These are phyloP conservation scores for Exophiala sideris DNA, from an alignment of 2,329 filamentous ascomycete genomes.

Conservation along the genomic window DNA sequence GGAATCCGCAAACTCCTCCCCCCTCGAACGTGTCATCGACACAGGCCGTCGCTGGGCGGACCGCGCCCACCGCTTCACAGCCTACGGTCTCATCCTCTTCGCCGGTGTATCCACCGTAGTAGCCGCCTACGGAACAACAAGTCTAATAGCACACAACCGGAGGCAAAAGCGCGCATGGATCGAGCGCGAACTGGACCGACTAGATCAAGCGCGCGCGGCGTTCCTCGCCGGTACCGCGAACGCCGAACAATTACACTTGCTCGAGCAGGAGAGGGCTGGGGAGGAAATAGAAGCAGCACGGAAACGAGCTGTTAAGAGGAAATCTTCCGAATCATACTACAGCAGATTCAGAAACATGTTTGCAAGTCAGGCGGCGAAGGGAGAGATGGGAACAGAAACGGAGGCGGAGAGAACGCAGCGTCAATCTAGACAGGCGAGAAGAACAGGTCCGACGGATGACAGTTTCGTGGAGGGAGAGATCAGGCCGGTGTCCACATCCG, in stretches of 20 bases:
- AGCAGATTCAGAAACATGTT: conserved; percentile 21
- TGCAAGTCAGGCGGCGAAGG: conserved; percentile 14
- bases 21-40: conserved; percentile 53
- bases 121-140: conserved; percentile 62
- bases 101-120: conserved; percentile 58
- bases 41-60: conserved; percentile 57
- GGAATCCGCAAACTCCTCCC: conserved; percentile 56
- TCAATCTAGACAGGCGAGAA: conserved; percentile 14
- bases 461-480: conserved; percentile 18
- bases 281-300: conserved; percentile 43
- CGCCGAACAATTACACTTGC: conserved; percentile 41
- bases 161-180: conserved; percentile 62
- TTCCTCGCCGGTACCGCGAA: conserved; percentile 40
- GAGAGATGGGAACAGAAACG: conserved; percentile 23
- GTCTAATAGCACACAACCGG: conserved; percentile 66
- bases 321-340: conserved; percentile 35
- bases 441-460: conserved; percentile 1
- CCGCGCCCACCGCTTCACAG: conserved; percentile 58
- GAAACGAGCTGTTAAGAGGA: conserved; percentile 39
- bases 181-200: conserved; percentile 44
- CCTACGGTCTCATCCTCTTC: conserved; percentile 58
- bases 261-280: conserved; percentile 44
- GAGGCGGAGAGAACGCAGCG: conserved; percentile 10
- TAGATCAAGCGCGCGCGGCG: conserved; percentile 44
- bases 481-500: conserved; percentile 2